phyloP scores from a whole-genome alignment of 2,329 filamentous ascomycete species.

The Fusarium sacchari region DNA sequence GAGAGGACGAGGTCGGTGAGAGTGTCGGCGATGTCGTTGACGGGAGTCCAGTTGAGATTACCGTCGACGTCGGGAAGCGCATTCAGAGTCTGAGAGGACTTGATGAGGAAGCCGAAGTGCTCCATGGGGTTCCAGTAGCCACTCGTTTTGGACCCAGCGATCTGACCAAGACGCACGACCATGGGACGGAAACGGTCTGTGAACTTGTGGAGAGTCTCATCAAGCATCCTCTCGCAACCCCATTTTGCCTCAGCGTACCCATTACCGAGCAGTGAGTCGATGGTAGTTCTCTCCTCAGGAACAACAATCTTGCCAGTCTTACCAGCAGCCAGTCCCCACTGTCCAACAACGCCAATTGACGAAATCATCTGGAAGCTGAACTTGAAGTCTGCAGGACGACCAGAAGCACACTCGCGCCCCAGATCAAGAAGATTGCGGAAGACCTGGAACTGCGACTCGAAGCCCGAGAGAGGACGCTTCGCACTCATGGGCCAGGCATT shows the following conservation, averaged over 20 bases:
- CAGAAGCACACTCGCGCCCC: background rate
- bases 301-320: conserved; percentile 24
- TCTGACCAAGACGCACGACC: conserved; percentile 36
- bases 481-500: conserved; percentile 41
- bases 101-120: conserved; percentile 38
- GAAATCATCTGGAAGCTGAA: conserved; percentile 34
- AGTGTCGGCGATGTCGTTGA: conserved; percentile 24
- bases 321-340: conserved; percentile 12
- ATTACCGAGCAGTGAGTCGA: conserved; percentile 23
- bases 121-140: conserved; percentile 41
- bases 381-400: conserved; percentile 11
- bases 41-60: conserved; percentile 27
- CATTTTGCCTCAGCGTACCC: conserved; percentile 38
- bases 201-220: conserved; percentile 34
- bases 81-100: conserved; percentile 32
- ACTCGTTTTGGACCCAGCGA: conserved; percentile 36
- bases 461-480: conserved; percentile 27
- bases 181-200: conserved; percentile 31
- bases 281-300: conserved; percentile 14
- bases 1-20: conserved; percentile 13
- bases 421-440: conserved; percentile 31
- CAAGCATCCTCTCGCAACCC: conserved; percentile 37
- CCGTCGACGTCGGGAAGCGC: conserved; percentile 26
- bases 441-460: conserved; percentile 35
- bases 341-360: conserved; percentile 16